Evolutionary conservation across 768 basidiomycete genomes (phyloP), one percentile per base, ranked within the genome.

Genomic region (Boletus pseudo-olivaceus): DNA sequence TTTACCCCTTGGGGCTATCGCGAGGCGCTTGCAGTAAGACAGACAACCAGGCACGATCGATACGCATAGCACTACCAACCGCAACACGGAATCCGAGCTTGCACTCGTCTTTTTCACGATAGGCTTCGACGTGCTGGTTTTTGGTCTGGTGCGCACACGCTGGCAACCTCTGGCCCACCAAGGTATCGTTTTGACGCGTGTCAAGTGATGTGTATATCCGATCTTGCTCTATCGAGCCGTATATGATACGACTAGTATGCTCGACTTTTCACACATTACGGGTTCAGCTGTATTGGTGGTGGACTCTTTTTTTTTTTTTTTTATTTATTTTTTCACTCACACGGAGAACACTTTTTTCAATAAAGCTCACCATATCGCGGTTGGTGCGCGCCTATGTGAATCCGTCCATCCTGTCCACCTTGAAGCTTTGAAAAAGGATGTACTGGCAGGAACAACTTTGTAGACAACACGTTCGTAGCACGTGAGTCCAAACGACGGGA

Each of bases 381-480:
- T 38, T n/a, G 37, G 37, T 38, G 37, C 37, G 37, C n/a, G 37
- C n/a, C 37, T 17, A 8, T n/a, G 17, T 10, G 37, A n/a, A n/a
- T 15, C 9, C 33, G 12, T 5, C 12, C 37, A 3, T 38, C 15
- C 37, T 17, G n/a, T n/a, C n/a, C n/a, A 38, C 7, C n/a, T 9
- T n/a, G 14, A 37, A 37, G 23, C 23, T 23, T 23, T 37, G 35
- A 17, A 37, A 7, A 37, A 14, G 17, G 35, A 15, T 15, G 14
- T 6, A 15, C 2, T n/a, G n/a, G 12, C 35, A 38, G 37, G 37
- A 38, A 38, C 37, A n/a, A 38, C 37, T 3, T 8, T 38, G 5
- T 59, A n/a, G n/a, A 62, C 26, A 62, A 62, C 27, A 30, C 46
- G 5, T 62, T 62, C 32, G 41, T 47, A 34, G 49, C 51, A 35